These are phyloP conservation scores for Batkoa obscura DNA, from an alignment of 371 early-diverging fungal genomes.

Conservation along the genomic window DNA sequence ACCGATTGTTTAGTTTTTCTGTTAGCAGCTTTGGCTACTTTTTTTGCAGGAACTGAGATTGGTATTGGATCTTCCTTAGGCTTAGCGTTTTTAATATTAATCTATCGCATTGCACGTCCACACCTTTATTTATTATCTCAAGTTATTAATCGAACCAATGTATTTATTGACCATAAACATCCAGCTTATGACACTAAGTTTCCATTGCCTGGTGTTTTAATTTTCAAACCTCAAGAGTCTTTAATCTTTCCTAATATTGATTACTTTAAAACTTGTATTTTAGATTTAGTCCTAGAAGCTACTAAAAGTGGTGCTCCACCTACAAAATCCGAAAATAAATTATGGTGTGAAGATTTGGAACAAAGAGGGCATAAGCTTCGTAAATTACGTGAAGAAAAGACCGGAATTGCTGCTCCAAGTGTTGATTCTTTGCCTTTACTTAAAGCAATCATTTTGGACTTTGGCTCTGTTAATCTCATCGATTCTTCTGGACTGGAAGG, in stretches of 20 bases:
- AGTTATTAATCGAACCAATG: slow-evolving; percentile 4
- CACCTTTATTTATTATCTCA: slow-evolving; percentile 18
- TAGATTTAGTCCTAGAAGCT: slow-evolving; percentile 8
- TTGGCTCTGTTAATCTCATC: slow-evolving; percentile 33
- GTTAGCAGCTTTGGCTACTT: slow-evolving; percentile 28
- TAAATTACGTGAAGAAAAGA: background rate
- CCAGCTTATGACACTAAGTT: slow-evolving; percentile 1
- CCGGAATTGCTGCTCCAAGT: background rate
- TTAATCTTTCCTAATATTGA: slow-evolving; percentile 49
- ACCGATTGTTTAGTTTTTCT: slow-evolving; percentile 25
- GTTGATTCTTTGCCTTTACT: slow-evolving; percentile 10
- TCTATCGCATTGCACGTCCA: slow-evolving; percentile 49
- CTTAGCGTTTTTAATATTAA: slow-evolving; percentile 33
- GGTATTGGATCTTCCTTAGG: slow-evolving; percentile 42
- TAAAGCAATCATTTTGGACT: slow-evolving; percentile 39
- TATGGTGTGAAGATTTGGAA: slow-evolving; percentile 10
- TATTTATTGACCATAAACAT: slow-evolving; percentile 4
- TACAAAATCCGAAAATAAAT: slow-evolving; percentile 6
- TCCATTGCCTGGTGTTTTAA: slow-evolving; percentile 30
- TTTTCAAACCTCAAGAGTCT: slow-evolving; percentile 39
- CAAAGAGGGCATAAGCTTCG: background rate
- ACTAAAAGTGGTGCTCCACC: slow-evolving; percentile 8
- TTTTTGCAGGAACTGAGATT: slow-evolving; percentile 41
- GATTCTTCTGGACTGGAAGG: slow-evolving; percentile 57
- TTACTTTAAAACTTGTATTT: slow-evolving; percentile 16